Evolutionary conservation across 2,329 filamentous ascomycete species (phyloP).

Genomic region (Gyromitra esculenta): DNA sequence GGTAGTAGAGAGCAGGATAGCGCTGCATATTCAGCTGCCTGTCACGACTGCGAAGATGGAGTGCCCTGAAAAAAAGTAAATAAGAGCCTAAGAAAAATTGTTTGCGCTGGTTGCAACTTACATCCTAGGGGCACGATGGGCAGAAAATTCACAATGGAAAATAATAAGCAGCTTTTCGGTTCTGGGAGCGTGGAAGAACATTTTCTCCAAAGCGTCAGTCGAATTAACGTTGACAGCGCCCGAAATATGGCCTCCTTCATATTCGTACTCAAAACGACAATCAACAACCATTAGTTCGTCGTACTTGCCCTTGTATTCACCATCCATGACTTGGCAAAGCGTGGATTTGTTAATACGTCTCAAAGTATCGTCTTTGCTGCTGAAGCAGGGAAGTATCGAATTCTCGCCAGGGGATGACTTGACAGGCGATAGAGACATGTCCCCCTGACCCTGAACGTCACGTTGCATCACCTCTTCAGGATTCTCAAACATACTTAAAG

Average conservation of each 20-base stretch:
- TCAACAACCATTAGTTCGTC: slow-evolving; percentile 89
- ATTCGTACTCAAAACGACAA: slow-evolving; percentile 99
- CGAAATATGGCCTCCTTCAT: slow-evolving; percentile 93
- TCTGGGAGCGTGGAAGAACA: slow-evolving; percentile 76
- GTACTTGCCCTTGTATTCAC: slow-evolving; percentile 78
- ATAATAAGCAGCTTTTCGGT: slow-evolving; percentile 80
- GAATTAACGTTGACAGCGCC: slow-evolving; percentile 96
- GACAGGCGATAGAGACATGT: slow-evolving; percentile 46
- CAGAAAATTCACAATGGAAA: slow-evolving; percentile 98
- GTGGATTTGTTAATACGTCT: slow-evolving; percentile 86
- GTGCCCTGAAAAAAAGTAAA: slow-evolving; percentile 67
- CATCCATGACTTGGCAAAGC: slow-evolving; percentile 86
- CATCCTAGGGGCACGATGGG: slow-evolving; percentile 94
- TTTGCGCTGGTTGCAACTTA: slow-evolving; percentile 59
- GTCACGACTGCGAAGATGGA: slow-evolving; percentile 88
- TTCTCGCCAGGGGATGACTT: slow-evolving; percentile 65
- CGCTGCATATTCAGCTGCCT: slow-evolving; percentile 83
- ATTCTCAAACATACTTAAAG: slow-evolving; percentile 97
- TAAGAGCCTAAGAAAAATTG: slow-evolving; percentile 19
- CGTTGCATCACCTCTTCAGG: slow-evolving; percentile 86
- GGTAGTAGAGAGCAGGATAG: slow-evolving; percentile 91
- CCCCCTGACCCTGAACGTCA: slow-evolving; percentile 69
- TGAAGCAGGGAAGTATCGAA: slow-evolving; percentile 83
- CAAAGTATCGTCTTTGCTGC: slow-evolving; percentile 82
- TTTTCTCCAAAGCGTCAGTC: slow-evolving; percentile 82